Evolutionary conservation across 2,329 filamentous ascomycete genomes (phyloP), one percentile per base, ranked within the genome.

Genomic region (Fusarium algeriense): DNA sequence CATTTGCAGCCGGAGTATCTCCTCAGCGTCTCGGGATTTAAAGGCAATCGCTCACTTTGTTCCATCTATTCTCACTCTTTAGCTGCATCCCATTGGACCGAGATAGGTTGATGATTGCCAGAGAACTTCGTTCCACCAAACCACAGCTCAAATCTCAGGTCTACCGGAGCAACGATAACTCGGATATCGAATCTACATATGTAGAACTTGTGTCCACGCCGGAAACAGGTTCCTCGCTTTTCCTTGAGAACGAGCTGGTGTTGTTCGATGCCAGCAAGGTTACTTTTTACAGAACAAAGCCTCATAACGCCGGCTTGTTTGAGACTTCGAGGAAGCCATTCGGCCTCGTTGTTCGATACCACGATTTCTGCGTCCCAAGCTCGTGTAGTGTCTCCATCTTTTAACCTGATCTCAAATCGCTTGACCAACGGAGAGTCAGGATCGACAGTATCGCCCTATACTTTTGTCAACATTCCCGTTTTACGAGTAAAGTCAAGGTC

Each of bases 121-220:
- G 70, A 71, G 55, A 73, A 73, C 43, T 64, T 73, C 23, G 46
- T 50, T 11, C 59, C 60, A 6, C 63, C 70, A 35, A 73, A 84
- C 83, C 82, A 85, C 15, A 84, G 57, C 71, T 83, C 81, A 56
- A 84, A 84, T 17, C 77, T 74, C 48, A 90, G 78, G 64, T 90
- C 88, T 2, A 88, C 84, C 3, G 86, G 83, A 2, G 86, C 87
- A 5, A 87, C 85, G 52, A 88, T 80, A 5, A 88, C 86, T 67
- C 87, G 83, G 0, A 90, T 83, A 60, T 87, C 85, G 46, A 84
- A 85, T 9, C 77, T 78, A 49, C 81, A 83, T 13, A 83, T 71
- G 56, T 81, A 84, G 63, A 79, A 84, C 65, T 77, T 81, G 64
- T 79, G 75, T 9, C 81, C 79, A 15, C 75, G 75, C 11, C 73